Base-by-base conservation (phyloP, 2,329 filamentous ascomycete genomes). In the Furcasterigmium sp. region DNA sequence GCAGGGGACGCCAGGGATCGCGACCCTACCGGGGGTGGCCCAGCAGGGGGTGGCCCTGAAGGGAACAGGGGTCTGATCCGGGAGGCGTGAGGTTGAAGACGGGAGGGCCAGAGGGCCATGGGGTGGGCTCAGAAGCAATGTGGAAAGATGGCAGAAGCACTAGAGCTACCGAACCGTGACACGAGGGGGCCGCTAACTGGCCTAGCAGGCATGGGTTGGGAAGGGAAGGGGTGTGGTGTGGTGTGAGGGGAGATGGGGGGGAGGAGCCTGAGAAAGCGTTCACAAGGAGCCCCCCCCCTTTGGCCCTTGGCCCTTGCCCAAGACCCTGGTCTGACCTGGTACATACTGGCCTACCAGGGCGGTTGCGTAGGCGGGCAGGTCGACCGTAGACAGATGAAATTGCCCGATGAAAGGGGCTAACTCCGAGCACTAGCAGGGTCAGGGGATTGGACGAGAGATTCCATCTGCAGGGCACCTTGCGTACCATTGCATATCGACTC, bases 341-440 rank as follows among this genome's bases (percentile, higher is more conserved):
- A 7, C 23, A 7, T 11, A 51, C 57, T 52, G 55, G 50, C 23
- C 23, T 11, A 51, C 57, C 53, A 56, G 50, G 54, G 59, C 56
- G 56, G 56, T 60, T 63, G 54, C 58, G 60, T 57, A 65, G 23
- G 23, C n/a, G n/a, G n/a, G n/a, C n/a, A n/a, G n/a, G n/a, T n/a
- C n/a, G n/a, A n/a, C n/a, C n/a, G n/a, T n/a, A n/a, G n/a, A n/a
- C 23, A 26, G 62, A 66, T 66, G 59, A 67, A 68, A 67, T 67
- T 67, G 63, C 61, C 64, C 63, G 64, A 66, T 63, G 56, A 54
- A 55, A 50, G 58, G 41, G 46, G 17, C 38, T 40, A 17, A 35
- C 32, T 35, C 32, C 32, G 32, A 35, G 32, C 18, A 15, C 32
- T 35, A 35, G 32, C 9, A 10, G 15, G 32, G 8, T 4, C 32